Evolutionary conservation across 345 rosid species (phyloP).

Genomic region (Linum lewisii): DNA sequence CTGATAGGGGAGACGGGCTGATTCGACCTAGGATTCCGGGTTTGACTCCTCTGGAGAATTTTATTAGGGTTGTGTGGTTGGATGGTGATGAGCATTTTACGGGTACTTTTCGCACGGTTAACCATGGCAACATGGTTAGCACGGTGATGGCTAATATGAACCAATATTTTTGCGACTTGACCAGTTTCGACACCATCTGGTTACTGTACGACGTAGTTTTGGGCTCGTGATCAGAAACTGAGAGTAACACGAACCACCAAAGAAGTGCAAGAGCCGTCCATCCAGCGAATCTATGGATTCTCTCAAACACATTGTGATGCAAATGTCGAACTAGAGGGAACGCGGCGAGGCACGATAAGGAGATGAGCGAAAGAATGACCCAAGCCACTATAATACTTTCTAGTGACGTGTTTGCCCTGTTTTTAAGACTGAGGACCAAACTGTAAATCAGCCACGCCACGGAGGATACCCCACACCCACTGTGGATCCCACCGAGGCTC

Average conservation of each 20-base stretch:
- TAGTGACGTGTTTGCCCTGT: not conserved
- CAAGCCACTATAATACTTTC: not conserved
- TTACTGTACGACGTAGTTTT: conserved; percentile 37
- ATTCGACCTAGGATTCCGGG: conserved; percentile 75
- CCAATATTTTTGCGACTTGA: conserved; percentile 63
- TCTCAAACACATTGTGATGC: conserved; percentile 71
- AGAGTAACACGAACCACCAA: conserved; percentile 54
- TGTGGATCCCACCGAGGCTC: not conserved
- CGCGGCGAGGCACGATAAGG: not conserved
- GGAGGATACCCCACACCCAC: not conserved
- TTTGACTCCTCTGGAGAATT: conserved; percentile 56
- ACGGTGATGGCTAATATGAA: conserved; percentile 49
- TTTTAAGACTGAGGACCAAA: not conserved
- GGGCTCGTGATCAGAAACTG: conserved; percentile 54
- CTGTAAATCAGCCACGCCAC: not conserved
- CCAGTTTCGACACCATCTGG: conserved; percentile 30
- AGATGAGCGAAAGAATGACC: not conserved
- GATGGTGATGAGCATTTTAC: conserved; percentile 48
- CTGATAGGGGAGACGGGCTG: conserved; percentile 80
- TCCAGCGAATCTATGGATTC: conserved; percentile 65
- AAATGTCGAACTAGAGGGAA: conserved; percentile 66
- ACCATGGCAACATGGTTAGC: conserved; percentile 57
- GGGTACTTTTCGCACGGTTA: conserved; percentile 56
- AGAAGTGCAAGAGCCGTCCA: conserved; percentile 63
- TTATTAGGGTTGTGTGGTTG: conserved; percentile 63